Base-by-base conservation (phyloP, 495 filamentous ascomycete genomes). In the Patellaria atrata region DNA sequence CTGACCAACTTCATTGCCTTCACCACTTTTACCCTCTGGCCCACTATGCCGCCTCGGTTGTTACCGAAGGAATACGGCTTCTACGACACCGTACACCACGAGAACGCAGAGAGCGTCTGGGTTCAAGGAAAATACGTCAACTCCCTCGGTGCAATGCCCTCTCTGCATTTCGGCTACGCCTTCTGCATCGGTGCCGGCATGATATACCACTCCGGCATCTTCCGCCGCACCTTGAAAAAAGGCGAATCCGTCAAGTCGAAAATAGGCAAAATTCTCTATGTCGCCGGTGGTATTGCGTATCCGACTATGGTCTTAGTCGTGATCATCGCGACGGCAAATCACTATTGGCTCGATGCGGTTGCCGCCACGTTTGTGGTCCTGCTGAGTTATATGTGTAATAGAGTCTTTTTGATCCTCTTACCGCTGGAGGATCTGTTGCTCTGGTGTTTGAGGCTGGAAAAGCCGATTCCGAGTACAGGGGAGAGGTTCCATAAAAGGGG, bases 311-410 rank as follows among this genome's bases (percentile, higher is more conserved):
- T 79, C 22, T 60, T 79, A 11, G 59, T 62, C 30, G 68, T 72
- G 9, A 76, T 78, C 30, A 58, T 79, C 11, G 70, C 70, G 7
- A 79, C 73, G 4, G 73, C 74, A 9, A 78, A 79, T 41, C 74
- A 77, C 50, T 77, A 73, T 44, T 72, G 66, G 53, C 55, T 78
- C 22, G 74, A 77, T 48, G 73, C 71, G 1, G 50, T 63, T 12
- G 56, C 66, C n/a, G 69, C 68, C 4, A 62, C 62, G 4, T 43
- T 66, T n/a, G 55, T 63, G 10, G 61, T 66, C 11, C 63, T 56
- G 45, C 30, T 63, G 16, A 56, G 60, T 13, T 69, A 65, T 40
- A 12, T 49, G n/a, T 55, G 54, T 29, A 77, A 77, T 41, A 39
- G 58, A 14, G 41, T 77, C 7, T 68, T 71, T 41, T 48, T 64